Evolutionary conservation across 106 monocot species (phyloP), one percentile per base, ranked within the genome.

Genomic region (Posidonia australis): DNA sequence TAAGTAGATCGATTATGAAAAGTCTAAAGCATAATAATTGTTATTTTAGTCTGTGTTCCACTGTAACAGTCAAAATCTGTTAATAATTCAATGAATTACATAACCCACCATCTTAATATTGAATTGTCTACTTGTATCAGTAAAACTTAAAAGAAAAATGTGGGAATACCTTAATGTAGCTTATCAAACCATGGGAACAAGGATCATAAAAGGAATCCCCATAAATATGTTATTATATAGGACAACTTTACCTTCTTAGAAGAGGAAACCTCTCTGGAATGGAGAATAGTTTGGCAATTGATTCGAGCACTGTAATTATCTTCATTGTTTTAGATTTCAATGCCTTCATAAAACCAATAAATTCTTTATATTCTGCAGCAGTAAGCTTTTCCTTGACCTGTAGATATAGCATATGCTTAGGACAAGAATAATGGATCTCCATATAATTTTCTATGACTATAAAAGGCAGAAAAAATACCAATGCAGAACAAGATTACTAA

Each of bases 361-460:
- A 98, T 47, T 98, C 87, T 45, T 72, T 91, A 64, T 98, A 98
- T 77, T 98, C 98, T 53, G 61, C 75, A 73, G 14, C 26, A 60
- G 69, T 69, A 27, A 98, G 82, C 59, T 85, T 87, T 77, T 87
- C 85, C 75, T 76, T 76, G 70, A 91, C 98, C 98, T 98, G 72
- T 48, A 72, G 43, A 45, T 65, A 44, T 30, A 49, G 44, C 19
- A 55, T 13, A 32, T 42, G n/a, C 5, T 41, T 61, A 44, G 19
- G 42, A 42, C 36, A 18, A 61, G n/a, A 7, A 16, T 41, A 54
- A 58, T 54, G 21, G 45, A 9, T 31, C n/a, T n/a, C n/a, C 36
- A 36, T 36, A 36, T 4, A 36, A n/a, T n/a, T n/a, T 36, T 36
- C 36, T 36, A 7, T 7, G 7, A 36, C 2, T 36, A 36, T 36